These are phyloP conservation scores for Leccinum insolens DNA, from an alignment of 1,284 basidiomycete genomes.

Conservation along the genomic window DNA sequence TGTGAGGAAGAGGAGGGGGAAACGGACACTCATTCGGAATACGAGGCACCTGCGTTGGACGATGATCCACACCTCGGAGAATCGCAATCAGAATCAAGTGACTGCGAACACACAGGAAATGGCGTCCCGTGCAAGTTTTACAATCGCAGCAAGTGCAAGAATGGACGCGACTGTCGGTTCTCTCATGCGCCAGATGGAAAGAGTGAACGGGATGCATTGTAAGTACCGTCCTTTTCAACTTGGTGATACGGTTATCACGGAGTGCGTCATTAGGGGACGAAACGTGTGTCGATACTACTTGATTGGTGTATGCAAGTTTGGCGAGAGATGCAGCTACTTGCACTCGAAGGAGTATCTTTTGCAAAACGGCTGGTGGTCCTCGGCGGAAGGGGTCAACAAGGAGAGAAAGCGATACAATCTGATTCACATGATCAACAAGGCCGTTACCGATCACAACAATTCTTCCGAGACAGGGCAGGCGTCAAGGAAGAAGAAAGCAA, in stretches of 20 bases:
- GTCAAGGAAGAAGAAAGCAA: constrained; percentile 8
- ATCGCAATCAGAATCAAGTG: constrained; percentile 48
- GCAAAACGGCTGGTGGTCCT: constrained; percentile 35
- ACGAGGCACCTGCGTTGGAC: constrained; percentile 39
- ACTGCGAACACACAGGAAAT: constrained; percentile 51
- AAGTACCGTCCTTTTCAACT: constrained; percentile 23
- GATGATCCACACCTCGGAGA: constrained; percentile 29
- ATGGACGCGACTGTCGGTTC: constrained; percentile 43
- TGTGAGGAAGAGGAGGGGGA: neutral
- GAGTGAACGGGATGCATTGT: constrained; percentile 55
- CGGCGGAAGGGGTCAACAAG: constrained; percentile 10
- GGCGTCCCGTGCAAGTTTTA: constrained; percentile 52
- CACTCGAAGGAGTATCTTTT: constrained; percentile 39
- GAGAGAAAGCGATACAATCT: constrained; percentile 7
- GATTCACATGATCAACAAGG: constrained; percentile 10
- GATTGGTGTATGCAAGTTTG: constrained; percentile 39
- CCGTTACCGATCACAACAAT: neutral
- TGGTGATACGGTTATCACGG: neutral
- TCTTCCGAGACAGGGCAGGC: neutral
- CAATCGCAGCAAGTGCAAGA: constrained; percentile 49
- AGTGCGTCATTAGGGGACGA: constrained; percentile 30
- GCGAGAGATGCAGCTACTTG: constrained; percentile 38
- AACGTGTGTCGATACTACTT: constrained; percentile 44
- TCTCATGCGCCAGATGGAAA: constrained; percentile 54
- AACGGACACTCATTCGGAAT: constrained; percentile 27